Conservation (phyloP, 192 early-diverging fungal species). For the Neocallimastix lanati region DNA sequence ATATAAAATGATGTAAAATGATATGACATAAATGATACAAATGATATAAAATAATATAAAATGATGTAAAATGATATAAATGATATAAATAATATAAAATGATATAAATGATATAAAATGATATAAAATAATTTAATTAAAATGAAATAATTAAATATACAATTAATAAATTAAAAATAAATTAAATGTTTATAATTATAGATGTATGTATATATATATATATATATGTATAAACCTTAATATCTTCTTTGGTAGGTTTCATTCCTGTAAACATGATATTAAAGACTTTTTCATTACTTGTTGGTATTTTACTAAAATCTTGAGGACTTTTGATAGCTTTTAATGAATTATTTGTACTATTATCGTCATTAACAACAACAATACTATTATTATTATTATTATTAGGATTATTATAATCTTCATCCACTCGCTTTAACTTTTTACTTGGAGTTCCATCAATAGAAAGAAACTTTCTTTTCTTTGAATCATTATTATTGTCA, state of each 20-base stretch:
- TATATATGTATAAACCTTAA: slow-evolving; percentile 5
- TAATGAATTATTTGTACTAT: neutral
- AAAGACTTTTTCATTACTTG: neutral
- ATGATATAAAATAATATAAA: too few relatives aligned
- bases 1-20: too few relatives aligned
- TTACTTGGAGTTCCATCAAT: neutral
- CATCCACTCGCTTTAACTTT: neutral
- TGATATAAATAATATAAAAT: too few relatives aligned
- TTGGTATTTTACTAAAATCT: neutral
- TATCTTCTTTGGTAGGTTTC: slow-evolving; percentile 2
- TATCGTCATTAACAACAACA: neutral
- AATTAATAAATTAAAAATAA: slow-evolving; percentile 1
- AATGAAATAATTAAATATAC: slow-evolving; percentile 27
- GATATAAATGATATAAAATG: too few relatives aligned
- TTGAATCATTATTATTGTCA: neutral
- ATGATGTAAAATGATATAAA: too few relatives aligned
- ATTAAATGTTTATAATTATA: neutral
- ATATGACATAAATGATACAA: too few relatives aligned
- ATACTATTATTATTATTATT: neutral
- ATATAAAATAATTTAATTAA: too few relatives aligned
- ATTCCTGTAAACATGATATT: neutral
- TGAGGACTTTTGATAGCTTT: neutral
- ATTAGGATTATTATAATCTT: too few relatives aligned
- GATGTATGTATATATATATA: neutral
- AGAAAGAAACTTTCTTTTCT: neutral